These are phyloP conservation scores for Fistulinella staudtii DNA, from an alignment of 1,284 basidiomycete genomes.

Conservation along the genomic window DNA sequence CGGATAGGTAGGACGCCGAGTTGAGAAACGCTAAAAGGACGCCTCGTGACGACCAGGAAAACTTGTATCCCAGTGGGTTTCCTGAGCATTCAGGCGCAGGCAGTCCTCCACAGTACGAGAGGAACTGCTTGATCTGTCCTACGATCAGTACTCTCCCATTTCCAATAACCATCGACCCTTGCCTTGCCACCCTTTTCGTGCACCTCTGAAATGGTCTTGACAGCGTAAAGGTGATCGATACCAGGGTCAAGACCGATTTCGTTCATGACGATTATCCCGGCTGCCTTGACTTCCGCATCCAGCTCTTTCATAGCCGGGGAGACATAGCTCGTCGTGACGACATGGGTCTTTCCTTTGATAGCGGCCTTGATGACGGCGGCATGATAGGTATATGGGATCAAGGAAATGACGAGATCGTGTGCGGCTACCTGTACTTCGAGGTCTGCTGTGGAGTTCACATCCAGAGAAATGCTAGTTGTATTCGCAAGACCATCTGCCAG, in stretches of 20 bases:
- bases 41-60: constrained; percentile 97
- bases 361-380: constrained; percentile 91
- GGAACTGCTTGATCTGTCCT: constrained; percentile 83
- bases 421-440: constrained; percentile 81
- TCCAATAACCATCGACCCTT: constrained; percentile 7
- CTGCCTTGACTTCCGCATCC: constrained; percentile 79
- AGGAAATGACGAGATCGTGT: constrained; percentile 92
- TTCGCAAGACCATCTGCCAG: constrained; percentile 69
- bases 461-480: constrained; percentile 76
- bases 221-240: constrained; percentile 92
- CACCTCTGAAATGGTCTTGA: constrained; percentile 95
- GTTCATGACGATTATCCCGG: constrained; percentile 95
- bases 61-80: constrained; percentile 99
- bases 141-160: constrained; percentile 4
- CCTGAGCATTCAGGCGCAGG: constrained; percentile 87
- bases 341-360: constrained; percentile 91
- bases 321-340: constrained; percentile 96
- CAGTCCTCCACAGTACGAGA: constrained; percentile 96
- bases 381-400: constrained; percentile 96
- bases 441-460: constrained; percentile 71
- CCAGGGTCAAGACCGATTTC: constrained; percentile 98
- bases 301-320: constrained; percentile 88
- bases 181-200: constrained; percentile 94
- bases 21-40: constrained; percentile 95
- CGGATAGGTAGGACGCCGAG: constrained; percentile 77